Percentiles rank a stretch among this genome's conserved stretches.
These are phyloP conservation scores for Russula sp. DNA, from an alignment of 768 basidiomycete genomes.

Conservation along the genomic window DNA sequence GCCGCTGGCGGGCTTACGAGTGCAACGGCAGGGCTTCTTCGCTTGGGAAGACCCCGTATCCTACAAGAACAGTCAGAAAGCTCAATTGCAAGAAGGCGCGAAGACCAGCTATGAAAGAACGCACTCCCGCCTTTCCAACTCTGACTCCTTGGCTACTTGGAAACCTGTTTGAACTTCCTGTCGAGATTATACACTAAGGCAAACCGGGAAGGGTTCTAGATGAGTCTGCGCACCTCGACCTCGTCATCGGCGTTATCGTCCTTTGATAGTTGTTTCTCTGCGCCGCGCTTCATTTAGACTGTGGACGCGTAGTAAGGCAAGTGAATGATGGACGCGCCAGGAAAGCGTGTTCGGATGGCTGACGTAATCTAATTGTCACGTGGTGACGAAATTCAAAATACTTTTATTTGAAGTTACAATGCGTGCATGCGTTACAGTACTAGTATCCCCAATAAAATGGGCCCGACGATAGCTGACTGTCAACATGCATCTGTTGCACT, in stretches of 20 bases:
- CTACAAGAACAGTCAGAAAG: slow-evolving; percentile 38
- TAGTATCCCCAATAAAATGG: too few species aligned
- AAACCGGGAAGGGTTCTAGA: background rate
- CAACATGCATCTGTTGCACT: too few species aligned
- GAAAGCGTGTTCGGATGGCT: slow-evolving; percentile 13
- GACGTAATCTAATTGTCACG: background rate
- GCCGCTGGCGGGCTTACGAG: slow-evolving; percentile 27
- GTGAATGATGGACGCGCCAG: slow-evolving; percentile 6
- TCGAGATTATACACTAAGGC: background rate
- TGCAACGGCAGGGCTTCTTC: slow-evolving; percentile 33
- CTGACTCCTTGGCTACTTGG: slow-evolving; percentile 57
- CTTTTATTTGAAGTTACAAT: too few species aligned
- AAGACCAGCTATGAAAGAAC: slow-evolving; percentile 32
- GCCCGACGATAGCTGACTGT: too few species aligned
- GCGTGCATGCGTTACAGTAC: too few species aligned
- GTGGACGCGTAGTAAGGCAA: slow-evolving; percentile 1
- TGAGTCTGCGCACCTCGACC: slow-evolving; percentile 34
- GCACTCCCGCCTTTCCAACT: slow-evolving; percentile 56
- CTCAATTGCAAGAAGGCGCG: background rate
- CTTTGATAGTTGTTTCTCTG: slow-evolving; percentile 67
- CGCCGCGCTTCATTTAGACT: slow-evolving; percentile 63
- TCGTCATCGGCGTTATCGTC: slow-evolving; percentile 47
- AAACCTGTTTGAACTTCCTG: slow-evolving; percentile 51
- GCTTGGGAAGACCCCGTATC: slow-evolving; percentile 64
- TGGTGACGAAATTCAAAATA: too few species aligned